Percentiles rank a stretch among this genome's conserved stretches.
Evolutionary conservation across 139 green algal genomes (phyloP).

Genomic region (Tetraselmis chui): DNA sequence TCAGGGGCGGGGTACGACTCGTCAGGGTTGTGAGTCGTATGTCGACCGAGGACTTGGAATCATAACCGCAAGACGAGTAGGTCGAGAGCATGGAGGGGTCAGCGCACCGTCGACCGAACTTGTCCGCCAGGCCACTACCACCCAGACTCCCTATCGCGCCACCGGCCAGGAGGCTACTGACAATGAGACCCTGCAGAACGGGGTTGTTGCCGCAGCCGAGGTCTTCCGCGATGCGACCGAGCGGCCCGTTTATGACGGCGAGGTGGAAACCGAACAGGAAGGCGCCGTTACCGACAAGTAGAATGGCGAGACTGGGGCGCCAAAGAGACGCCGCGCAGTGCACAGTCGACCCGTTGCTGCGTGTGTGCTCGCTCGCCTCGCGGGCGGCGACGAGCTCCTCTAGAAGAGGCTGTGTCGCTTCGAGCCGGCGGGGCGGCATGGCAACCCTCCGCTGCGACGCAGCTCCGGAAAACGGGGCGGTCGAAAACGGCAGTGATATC

Average conservation of each 20-base stretch:
- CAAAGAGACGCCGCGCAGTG: neutral
- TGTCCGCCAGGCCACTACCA: slow-evolving; percentile 66
- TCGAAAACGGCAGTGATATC: too few species aligned
- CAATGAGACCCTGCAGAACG: slow-evolving; percentile 29
- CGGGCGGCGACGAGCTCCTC: too few species aligned
- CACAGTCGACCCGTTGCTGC: too few species aligned
- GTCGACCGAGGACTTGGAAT: too few species aligned
- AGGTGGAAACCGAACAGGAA: neutral
- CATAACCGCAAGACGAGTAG: too few species aligned
- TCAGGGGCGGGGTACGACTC: too few species aligned
- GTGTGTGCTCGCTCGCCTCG: too few species aligned
- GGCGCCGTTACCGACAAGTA: neutral
- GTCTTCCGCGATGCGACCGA: neutral
- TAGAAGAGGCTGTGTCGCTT: too few species aligned
- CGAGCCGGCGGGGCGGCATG: too few species aligned
- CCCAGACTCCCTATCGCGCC: slow-evolving; percentile 62
- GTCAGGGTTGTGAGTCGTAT: too few species aligned
- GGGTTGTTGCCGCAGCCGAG: neutral
- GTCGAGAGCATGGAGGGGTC: slow-evolving; percentile 32
- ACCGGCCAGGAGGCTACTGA: slow-evolving; percentile 70
- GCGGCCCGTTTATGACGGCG: neutral
- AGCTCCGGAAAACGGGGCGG: too few species aligned
- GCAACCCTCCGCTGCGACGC: too few species aligned
- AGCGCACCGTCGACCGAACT: slow-evolving; percentile 49
- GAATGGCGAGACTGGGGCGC: neutral